Base-by-base conservation (phyloP, 805 yeast species). In the Lipomyces yamadae region DNA sequence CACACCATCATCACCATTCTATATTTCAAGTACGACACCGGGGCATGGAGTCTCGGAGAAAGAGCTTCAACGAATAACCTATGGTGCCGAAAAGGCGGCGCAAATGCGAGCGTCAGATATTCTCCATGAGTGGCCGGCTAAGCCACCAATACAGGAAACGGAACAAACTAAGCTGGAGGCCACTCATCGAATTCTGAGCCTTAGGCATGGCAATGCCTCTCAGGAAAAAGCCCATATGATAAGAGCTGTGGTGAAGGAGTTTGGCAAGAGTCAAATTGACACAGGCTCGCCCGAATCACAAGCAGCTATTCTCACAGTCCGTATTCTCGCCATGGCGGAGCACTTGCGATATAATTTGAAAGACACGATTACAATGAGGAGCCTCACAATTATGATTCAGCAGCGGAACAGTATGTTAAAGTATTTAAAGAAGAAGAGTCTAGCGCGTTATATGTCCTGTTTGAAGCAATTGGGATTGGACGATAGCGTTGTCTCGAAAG, bases 281-380 rank as follows among this genome's bases (percentile, higher is more conserved):
- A 91, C 97, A 0, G 98, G 97, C 2, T 91, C 97, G 1, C 87
- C 96, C 62, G 98, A 94, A 79, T 97, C 93, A 33, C 98, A 93
- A 78, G 97, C 98, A 1, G 98, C 98, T 2, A 84, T 91, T 34
- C 80, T 88, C 80, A 92, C 98, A 0, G 88, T 91, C 59, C 85
- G 86, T 74, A 91, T 95, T 72, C 90, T 89, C 72, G 87, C 85
- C 70, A 81, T 91, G 69, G 91, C 91, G 81, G 84, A 85, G 56
- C 97, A 93, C 75, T 83, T 90, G 64, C 83, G 84, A 72, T 82
- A 85, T 60, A 82, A 87, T 75, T 88, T 86, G 71, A 89, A 92
- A 76, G 98, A 94, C 79, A 81, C 84, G 72, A 81, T 83, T 54
- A 88, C 88, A 72, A 86, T 87, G 64, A 88, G 95, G 74, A 78